Conservation (phyloP, 1,284 basidiomycete genomes). For the Stygiomarasmius scandens region DNA sequence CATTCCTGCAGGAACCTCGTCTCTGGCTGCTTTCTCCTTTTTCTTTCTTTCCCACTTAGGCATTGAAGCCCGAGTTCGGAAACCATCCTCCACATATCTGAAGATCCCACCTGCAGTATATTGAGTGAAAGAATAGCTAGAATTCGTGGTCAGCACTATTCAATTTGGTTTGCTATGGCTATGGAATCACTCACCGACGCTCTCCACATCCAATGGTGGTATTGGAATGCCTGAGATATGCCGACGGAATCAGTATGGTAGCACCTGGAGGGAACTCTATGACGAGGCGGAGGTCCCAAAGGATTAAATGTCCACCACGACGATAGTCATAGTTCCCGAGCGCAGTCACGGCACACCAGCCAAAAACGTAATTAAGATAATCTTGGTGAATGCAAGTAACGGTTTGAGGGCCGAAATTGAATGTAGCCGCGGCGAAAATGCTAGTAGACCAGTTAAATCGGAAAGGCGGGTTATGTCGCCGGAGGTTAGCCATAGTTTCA, state of each 20-base stretch:
- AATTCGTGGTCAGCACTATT: no score
- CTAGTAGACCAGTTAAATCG: neutral
- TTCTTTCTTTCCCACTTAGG: neutral
- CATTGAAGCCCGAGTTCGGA: neutral
- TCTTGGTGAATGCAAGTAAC: neutral
- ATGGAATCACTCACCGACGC: neutral
- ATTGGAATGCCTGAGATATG: constrained; percentile 8
- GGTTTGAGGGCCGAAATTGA: constrained; percentile 3
- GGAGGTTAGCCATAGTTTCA: neutral
- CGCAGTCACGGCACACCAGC: constrained; percentile 6
- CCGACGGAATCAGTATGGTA: constrained; percentile 31
- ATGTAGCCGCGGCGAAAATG: neutral
- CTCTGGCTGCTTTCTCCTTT: neutral
- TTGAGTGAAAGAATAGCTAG: neutral
- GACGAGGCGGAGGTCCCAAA: constrained; percentile 3
- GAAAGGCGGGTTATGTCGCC: neutral
- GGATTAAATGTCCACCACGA: constrained; percentile 1
- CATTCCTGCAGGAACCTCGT: neutral
- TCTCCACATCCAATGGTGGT: neutral
- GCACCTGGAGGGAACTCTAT: constrained; percentile 15
- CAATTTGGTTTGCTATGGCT: no score
- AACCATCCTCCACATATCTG: neutral
- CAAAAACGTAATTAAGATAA: neutral
- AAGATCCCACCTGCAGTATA: neutral
- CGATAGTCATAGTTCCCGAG: neutral